These are phyloP conservation scores for Exophiala dermatitidis DNA, from an alignment of 2,329 filamentous ascomycete genomes.

Conservation along the genomic window DNA sequence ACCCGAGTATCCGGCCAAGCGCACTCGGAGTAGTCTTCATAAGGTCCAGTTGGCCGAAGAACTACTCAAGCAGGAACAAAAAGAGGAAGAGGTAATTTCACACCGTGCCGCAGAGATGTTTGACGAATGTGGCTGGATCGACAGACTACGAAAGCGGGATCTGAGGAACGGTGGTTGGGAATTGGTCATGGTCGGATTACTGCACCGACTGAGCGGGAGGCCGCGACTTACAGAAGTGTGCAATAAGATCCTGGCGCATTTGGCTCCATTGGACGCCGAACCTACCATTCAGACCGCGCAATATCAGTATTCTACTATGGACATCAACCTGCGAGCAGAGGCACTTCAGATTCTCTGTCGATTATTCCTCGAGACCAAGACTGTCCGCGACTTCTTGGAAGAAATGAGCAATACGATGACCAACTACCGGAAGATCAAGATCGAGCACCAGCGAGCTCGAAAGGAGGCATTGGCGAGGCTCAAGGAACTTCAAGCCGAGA, in stretches of 20 bases:
- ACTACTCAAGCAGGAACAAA: constrained; percentile 42
- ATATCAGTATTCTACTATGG: constrained; percentile 64
- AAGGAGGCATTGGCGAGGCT: constrained; percentile 50
- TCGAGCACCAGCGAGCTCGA: constrained; percentile 76
- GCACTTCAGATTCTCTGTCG: constrained; percentile 80
- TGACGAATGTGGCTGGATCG: constrained; percentile 70
- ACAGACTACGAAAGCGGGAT: constrained; percentile 72
- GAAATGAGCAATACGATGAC: constrained; percentile 94
- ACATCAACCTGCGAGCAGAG: constrained; percentile 74
- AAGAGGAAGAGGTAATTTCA: constrained; percentile 32
- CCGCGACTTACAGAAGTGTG: constrained; percentile 63
- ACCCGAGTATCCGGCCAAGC: constrained; percentile 60
- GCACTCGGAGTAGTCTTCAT: constrained; percentile 78
- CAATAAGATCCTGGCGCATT: constrained; percentile 68
- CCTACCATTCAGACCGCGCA: constrained; percentile 68
- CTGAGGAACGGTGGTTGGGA: constrained; percentile 87
- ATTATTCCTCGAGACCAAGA: constrained; percentile 77
- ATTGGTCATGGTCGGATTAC: constrained; percentile 74
- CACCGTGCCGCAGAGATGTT: constrained; percentile 66
- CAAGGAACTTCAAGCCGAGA: constrained; percentile 41
- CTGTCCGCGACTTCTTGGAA: constrained; percentile 80
- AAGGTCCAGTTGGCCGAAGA: constrained; percentile 64
- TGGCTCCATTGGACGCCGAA: constrained; percentile 72
- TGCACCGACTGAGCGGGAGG: constrained; percentile 76
- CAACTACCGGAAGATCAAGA: constrained; percentile 87